Evolutionary conservation across 768 basidiomycete genomes (phyloP).

Genomic region (Tubosaeta brunneosetosa): DNA sequence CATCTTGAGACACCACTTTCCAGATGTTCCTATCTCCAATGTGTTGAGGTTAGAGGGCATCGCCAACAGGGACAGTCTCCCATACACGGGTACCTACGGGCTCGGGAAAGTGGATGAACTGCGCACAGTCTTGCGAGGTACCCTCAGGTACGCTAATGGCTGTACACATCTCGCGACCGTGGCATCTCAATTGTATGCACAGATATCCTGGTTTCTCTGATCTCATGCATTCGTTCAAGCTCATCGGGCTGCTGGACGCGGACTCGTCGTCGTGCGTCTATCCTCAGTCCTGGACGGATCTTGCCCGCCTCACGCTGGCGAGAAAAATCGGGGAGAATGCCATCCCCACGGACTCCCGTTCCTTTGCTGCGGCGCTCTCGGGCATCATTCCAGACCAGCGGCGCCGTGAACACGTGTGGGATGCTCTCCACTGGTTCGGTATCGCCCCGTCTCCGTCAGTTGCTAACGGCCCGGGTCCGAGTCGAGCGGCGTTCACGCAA

Average conservation of each 20-base stretch:
- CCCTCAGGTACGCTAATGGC: constrained; percentile 53
- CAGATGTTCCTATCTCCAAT: constrained; percentile 58
- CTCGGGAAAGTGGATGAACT: constrained; percentile 41
- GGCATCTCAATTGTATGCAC: neutral
- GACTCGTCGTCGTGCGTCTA: constrained; percentile 13
- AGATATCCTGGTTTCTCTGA: constrained; percentile 83
- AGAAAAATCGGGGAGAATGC: constrained; percentile 23
- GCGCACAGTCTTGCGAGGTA: constrained; percentile 76
- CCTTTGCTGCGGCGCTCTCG: constrained; percentile 33
- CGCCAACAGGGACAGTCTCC: constrained; percentile 78
- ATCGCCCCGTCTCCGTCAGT: neutral
- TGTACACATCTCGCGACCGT: neutral
- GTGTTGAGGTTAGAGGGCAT: constrained; percentile 74
- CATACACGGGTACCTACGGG: constrained; percentile 64
- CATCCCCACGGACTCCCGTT: constrained; percentile 25
- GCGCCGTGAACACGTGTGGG: constrained; percentile 26
- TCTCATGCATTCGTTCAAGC: constrained; percentile 68
- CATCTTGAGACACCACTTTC: constrained; percentile 57
- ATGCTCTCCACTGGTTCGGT: constrained; percentile 43
- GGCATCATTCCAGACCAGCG: constrained; percentile 13
- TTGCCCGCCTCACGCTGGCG: constrained; percentile 34
- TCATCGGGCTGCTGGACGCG: constrained; percentile 61
- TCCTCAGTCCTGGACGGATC: constrained; percentile 30
- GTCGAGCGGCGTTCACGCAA: neutral
- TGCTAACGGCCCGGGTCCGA: neutral